Evolutionary conservation across 257 asterid genomes (phyloP), one percentile per base, ranked within the genome.

Genomic region (Petunia axillaris): DNA sequence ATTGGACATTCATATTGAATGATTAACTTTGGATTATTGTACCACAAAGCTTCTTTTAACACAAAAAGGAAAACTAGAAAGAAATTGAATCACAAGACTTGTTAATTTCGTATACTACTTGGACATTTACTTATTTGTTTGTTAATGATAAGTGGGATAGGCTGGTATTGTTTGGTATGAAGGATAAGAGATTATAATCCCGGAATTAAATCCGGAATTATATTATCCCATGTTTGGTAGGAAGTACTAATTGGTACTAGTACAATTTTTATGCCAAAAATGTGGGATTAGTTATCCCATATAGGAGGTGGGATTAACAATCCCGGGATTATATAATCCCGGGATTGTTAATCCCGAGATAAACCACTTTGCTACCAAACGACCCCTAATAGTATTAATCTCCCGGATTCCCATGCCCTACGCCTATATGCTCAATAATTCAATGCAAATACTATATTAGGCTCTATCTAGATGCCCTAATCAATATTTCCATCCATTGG

Each of bases 371-470:
- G n/a, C n/a, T n/a, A n/a, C n/a, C n/a, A n/a, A n/a, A n/a, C n/a
- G n/a, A n/a, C n/a, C n/a, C n/a, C n/a, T n/a, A 57, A 13, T 5
- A 14, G 6, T 5, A 62, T 16, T 66, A 37, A 16, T 68, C 74
- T 77, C 46, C 48, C 68, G 58, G 58, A 82, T 67, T 78, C 59
- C 11, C 75, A 36, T 77, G 44, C 59, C 62, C 13, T 25, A 25
- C 25, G 25, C 25, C 25, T 55, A 6, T 25, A 79, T 53, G 1
- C 39, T 11, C 67, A 60, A 70, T 78, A 82, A 82, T 78, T 54
- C 75, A 76, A 15, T 25, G 36, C 15, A 3, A 75, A 48, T 6
- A 60, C 50, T 7, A 63, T 38, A 57, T 65, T 36, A 36, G 40
- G 5, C 44, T 35, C 60, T 25, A 50, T 44, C 9, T 46, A 9